phyloP scores from a whole-genome alignment of 75 land plant genomes.

The Pinus taeda region DNA sequence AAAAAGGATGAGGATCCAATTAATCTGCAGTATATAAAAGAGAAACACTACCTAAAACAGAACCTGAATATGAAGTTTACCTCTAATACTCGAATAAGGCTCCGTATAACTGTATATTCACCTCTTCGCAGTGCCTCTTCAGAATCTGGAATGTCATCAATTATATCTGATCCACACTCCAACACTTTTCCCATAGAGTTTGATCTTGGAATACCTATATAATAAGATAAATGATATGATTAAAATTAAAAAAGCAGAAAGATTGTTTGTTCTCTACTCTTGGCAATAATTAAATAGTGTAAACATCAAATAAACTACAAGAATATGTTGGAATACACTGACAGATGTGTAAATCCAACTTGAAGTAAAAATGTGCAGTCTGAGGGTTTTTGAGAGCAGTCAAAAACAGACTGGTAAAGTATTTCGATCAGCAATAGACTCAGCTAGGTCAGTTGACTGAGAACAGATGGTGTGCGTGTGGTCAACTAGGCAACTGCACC shows the following conservation, averaged over 20 bases:
- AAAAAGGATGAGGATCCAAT: constrained; percentile 5
- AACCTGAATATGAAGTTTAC: constrained; percentile 24
- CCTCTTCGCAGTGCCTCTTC: constrained; percentile 95
- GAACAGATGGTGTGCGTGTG: no score
- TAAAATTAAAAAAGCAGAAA: background rate
- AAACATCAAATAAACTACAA: background rate
- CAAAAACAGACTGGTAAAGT: no score
- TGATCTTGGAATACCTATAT: constrained; percentile 78
- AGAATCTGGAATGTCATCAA: constrained; percentile 71
- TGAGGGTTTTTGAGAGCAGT: no score
- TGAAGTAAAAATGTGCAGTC: no score
- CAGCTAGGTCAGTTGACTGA: no score
- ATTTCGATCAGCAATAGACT: no score
- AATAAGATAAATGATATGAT: constrained; percentile 1
- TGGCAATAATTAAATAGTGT: background rate
- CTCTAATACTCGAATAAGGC: constrained; percentile 91
- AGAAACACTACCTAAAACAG: constrained; percentile 8
- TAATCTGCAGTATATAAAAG: background rate
- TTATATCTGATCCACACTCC: constrained; percentile 39
- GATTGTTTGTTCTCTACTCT: background rate
- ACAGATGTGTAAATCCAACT: no score
- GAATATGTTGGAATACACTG: no score
- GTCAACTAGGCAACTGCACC: no score
- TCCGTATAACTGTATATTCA: constrained; percentile 95
- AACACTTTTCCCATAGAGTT: constrained; percentile 74